phyloP scores from a whole-genome alignment of 2,329 filamentous ascomycete genomes.

The Trichophyton rubrum region DNA sequence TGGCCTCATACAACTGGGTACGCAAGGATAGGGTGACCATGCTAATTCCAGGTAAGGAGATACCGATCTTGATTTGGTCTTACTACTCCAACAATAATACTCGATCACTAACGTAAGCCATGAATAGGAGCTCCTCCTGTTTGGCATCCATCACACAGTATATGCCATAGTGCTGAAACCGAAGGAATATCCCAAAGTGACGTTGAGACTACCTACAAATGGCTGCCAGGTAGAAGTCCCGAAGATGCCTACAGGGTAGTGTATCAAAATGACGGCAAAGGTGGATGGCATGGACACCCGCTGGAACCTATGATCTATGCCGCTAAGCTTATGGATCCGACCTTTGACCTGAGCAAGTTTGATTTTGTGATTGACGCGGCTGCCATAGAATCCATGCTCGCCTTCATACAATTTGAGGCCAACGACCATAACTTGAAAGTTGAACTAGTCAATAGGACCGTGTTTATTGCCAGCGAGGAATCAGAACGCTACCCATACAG shows the following conservation, averaged over 20 bases:
- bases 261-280: constrained; percentile 6
- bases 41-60: constrained; percentile 33
- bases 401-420: constrained; percentile 8
- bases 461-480: constrained; percentile 53
- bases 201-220: no score
- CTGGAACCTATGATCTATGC: constrained; percentile 36
- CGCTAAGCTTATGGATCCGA: constrained; percentile 28
- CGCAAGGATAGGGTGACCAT: constrained; percentile 27
- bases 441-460: constrained; percentile 43
- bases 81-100: neutral
- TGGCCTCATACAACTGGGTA: constrained; percentile 45
- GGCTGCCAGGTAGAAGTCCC: no score
- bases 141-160: constrained; percentile 36
- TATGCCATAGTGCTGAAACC: constrained; percentile 2
- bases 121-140: constrained; percentile 37
- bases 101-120: neutral
- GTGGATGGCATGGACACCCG: constrained; percentile 27
- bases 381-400: constrained; percentile 48
- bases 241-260: no score
- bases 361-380: constrained; percentile 50
- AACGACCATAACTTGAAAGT: constrained; percentile 22
- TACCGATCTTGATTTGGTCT: neutral
- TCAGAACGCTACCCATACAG: constrained; percentile 42
- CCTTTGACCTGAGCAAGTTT: constrained; percentile 26
- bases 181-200: no score